Base-by-base conservation (phyloP, 116 monocot species). In the Posidonia oceanica region DNA sequence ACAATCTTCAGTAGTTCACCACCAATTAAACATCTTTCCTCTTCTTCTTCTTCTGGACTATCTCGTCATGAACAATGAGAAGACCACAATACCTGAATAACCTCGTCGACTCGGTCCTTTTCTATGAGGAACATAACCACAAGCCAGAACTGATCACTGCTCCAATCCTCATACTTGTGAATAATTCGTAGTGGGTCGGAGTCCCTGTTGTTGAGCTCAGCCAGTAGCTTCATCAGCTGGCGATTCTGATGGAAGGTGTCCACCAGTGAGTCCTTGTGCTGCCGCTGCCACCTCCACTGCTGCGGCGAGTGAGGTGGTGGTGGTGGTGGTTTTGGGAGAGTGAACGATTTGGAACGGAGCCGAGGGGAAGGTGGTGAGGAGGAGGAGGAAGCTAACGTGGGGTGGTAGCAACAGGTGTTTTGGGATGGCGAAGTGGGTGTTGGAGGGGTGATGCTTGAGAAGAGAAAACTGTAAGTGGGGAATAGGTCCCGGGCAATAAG, bases 211-310 rank as follows among this genome's bases (percentile, higher is more conserved):
- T 86, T 82, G n/a, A 88, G 69, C 61, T 82, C 72, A 0, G 61
- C 7, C 5, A 86, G 54, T 3, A 88, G 44, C 15, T 22, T 40
- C 61, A 53, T 73, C 66, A 86, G 78, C 37, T n/a, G 52, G 63
- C 42, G 64, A 71, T 64, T 92, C 3, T 69, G 75, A 70, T 88
- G 88, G 74, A 85, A 84, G 56, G 78, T 48, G 52, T 88, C 88
- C 36, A 82, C 72, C 4, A 88, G 67, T 29, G 79, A 76, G 62
- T 77, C 70, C 76, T 64, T 75, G 76, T 83, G 80, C 52, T 52
- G 75, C 64, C 63, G 67, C 62, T 63, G 69, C 63, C 69, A 57
- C 29, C 17, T 5, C n/a, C 12, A 54, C 57, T 70, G 38, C 39
- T n/a, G 39, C 14, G n/a, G 42, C 29, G 18, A 36, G 57, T 23